These are phyloP conservation scores for Pseudoturritis turrita DNA, from an alignment of 345 rosid genomes.

Conservation along the genomic window DNA sequence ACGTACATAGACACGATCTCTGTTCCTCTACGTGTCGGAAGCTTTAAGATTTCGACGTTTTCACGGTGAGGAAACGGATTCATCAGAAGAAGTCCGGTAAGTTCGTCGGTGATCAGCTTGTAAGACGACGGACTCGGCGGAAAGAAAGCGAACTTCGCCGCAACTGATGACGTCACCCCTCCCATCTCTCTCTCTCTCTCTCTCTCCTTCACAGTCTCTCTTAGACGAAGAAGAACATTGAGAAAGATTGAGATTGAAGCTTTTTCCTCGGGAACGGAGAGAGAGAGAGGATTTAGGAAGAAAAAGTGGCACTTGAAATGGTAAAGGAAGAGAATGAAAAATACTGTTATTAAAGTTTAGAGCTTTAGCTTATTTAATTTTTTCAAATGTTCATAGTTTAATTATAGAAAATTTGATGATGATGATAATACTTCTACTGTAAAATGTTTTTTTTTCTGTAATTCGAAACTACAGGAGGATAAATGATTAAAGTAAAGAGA, in stretches of 20 bases:
- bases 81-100: slow-evolving; percentile 74
- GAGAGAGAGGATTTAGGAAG: slow-evolving; percentile 32
- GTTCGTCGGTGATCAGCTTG: slow-evolving; percentile 60
- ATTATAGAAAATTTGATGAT: not conserved
- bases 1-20: slow-evolving; percentile 84
- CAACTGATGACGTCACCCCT: slow-evolving; percentile 94
- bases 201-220: not conserved
- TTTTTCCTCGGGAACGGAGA: slow-evolving; percentile 19
- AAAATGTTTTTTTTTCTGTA: not conserved
- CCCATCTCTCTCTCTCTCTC: slow-evolving; percentile 50
- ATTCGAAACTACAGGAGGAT: not conserved
- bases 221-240: not conserved
- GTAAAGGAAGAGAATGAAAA: slow-evolving; percentile 13
- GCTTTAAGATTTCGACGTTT: slow-evolving; percentile 78
- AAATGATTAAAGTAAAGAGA: not conserved
- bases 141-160: slow-evolving; percentile 96
- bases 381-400: not conserved
- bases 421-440: not conserved
- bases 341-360: slow-evolving; percentile 25
- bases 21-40: slow-evolving; percentile 70
- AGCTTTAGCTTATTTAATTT: not conserved
- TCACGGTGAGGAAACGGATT: slow-evolving; percentile 90
- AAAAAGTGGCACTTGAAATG: slow-evolving; percentile 34
- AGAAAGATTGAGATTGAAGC: slow-evolving; percentile 28
- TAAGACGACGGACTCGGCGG: slow-evolving; percentile 96